Evolutionary conservation across 2,329 filamentous ascomycete species (phyloP), one percentile per base, ranked within the genome.

Genomic region (Arachnomyces sp.): DNA sequence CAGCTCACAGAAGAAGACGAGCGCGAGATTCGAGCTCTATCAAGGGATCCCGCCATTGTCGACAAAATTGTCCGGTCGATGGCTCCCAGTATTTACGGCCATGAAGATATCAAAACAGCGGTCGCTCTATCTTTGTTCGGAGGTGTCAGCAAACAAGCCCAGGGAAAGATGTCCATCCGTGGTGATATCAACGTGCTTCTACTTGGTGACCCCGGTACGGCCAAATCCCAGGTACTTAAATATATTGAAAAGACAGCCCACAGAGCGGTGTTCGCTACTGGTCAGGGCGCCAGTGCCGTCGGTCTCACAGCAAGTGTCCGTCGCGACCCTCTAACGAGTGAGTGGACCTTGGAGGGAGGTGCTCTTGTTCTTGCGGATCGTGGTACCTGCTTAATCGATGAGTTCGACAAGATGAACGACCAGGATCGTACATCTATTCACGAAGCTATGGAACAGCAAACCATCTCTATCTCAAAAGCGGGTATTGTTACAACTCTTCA

Each of bases 321-420:
- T 49, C 84, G 90, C 48, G 92, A 98, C 59, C 92, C 92, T 4
- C 72, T 96, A 58, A 98, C 92, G 2, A 85, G 83, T 60, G 92
- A 98, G 66, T 98, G 92, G 90, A 96, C 92, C 4, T 71, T 98
- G 2, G 92, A 98, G 67, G 92, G 92, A 47, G 92, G 92, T 57
- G 92, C 92, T 3, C 73, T 98, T 8, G 92, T 98, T 55, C 77
- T 98, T 41, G 92, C 92, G 12, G 92, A 98, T 61, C 83, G 86
- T 49, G 92, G 92, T 31, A 94, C 87, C 12, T 96, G 92, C 57
- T 73, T 98, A 20, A 98, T 98, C 47, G 92, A 98, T 55, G 92
- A 98, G 65, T 98, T 98, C 55, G 92, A 98, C 76, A 98, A 98
- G 74, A 98, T 98, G 92, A 96, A 96, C 61, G 92, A 98, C 60